Percentiles rank a stretch among this genome's conserved stretches.
Evolutionary conservation across 2,329 filamentous ascomycete genomes (phyloP).

Genomic region (Nemania sp.): DNA sequence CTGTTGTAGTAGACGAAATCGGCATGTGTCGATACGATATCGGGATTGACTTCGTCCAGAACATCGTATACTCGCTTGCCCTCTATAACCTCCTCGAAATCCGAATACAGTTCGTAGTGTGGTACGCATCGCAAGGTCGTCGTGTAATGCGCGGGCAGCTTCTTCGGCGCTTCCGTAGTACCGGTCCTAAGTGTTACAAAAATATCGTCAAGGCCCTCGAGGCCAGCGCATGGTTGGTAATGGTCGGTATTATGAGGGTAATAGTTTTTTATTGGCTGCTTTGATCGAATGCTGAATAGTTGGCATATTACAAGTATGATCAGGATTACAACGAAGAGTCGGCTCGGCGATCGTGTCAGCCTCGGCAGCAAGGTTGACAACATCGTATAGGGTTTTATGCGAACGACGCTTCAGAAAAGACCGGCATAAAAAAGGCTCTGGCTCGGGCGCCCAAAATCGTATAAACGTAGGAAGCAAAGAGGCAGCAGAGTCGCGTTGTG

Average conservation of each 20-base stretch:
- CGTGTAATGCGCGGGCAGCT: constrained; percentile 57
- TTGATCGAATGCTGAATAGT: constrained; percentile 29
- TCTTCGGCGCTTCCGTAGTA: constrained; percentile 57
- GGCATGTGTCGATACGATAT: constrained; percentile 43
- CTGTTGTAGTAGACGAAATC: constrained; percentile 58
- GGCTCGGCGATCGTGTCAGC: constrained; percentile 26
- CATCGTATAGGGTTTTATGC: constrained; percentile 14
- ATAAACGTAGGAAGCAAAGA: background rate
- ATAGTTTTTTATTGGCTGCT: constrained; percentile 14
- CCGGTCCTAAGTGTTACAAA: constrained; percentile 62
- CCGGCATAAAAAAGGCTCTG: constrained; percentile 15
- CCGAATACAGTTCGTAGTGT: constrained; percentile 61
- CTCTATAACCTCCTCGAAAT: constrained; percentile 55
- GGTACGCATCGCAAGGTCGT: constrained; percentile 59
- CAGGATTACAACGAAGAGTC: constrained; percentile 25
- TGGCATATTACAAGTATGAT: constrained; percentile 29
- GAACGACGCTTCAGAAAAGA: constrained; percentile 1
- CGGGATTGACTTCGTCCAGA: constrained; percentile 47
- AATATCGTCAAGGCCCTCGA: constrained; percentile 51
- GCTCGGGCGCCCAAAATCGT: background rate
- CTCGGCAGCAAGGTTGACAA: constrained; percentile 16
- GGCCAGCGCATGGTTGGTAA: constrained; percentile 27
- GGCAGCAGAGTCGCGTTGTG: constrained; percentile 12
- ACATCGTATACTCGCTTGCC: constrained; percentile 55
- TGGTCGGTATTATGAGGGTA: constrained; percentile 1